Percentiles rank a stretch among this genome's conserved stretches.
These are phyloP conservation scores for Boletus rubropictus DNA, from an alignment of 768 basidiomycete species.

Conservation along the genomic window DNA sequence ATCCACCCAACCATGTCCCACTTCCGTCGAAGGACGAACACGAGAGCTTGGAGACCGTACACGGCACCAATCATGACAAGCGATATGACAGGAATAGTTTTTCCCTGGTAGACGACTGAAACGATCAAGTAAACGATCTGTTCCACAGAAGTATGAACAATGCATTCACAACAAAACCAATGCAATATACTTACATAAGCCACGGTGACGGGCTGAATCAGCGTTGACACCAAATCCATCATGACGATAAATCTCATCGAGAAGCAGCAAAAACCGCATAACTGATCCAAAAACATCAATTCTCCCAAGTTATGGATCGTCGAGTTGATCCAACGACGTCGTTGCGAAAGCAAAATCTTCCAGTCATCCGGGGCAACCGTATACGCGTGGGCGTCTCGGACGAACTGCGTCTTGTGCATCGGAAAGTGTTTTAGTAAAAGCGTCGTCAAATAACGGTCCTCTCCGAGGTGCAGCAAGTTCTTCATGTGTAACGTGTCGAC, in stretches of 20 bases:
- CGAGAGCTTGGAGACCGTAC: slow-evolving; percentile 89
- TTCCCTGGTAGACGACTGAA: slow-evolving; percentile 59
- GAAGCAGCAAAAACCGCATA: slow-evolving; percentile 98
- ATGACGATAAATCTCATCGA: slow-evolving; percentile 98
- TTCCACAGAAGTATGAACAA: slow-evolving; percentile 6
- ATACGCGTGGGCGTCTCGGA: slow-evolving; percentile 88
- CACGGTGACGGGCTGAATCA: slow-evolving; percentile 81
- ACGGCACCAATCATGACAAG: slow-evolving; percentile 91
- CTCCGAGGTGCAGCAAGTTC: slow-evolving; percentile 94
- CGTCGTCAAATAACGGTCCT: slow-evolving; percentile 98
- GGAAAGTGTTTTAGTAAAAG: slow-evolving; percentile 95
- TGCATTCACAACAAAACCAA: background rate
- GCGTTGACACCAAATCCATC: slow-evolving; percentile 87
- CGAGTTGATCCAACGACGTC: slow-evolving; percentile 99
- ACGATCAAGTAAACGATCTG: slow-evolving; percentile 88
- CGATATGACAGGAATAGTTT: slow-evolving; percentile 71
- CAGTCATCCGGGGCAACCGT: slow-evolving; percentile 96
- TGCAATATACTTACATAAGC: slow-evolving; percentile 66
- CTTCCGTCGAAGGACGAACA: slow-evolving; percentile 87
- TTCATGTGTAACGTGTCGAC: slow-evolving; percentile 99
- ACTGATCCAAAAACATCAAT: slow-evolving; percentile 82
- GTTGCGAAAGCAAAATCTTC: slow-evolving; percentile 89
- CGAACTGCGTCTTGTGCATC: slow-evolving; percentile 89
- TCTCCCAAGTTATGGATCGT: slow-evolving; percentile 97
- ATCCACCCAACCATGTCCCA: slow-evolving; percentile 99